Evolutionary conservation across 2,329 filamentous ascomycete species (phyloP).

Genomic region (Alternaria triticina): DNA sequence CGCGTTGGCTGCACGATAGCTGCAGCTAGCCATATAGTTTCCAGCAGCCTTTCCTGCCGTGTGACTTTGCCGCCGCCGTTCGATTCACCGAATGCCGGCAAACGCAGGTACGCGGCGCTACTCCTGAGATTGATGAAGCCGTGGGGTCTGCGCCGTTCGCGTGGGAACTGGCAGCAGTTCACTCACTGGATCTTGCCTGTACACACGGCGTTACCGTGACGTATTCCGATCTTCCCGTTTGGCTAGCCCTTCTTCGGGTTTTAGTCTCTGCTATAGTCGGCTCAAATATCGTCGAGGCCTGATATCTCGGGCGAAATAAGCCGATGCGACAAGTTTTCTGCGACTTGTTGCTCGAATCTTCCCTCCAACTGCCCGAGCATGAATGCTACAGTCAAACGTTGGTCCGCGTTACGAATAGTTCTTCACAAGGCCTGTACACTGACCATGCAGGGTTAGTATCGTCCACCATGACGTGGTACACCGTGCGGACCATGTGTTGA

Average conservation of each 20-base stretch:
- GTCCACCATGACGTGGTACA: constrained; percentile 10
- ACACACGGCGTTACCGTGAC: not conserved
- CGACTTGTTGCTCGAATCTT: not conserved
- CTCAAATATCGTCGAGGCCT: not conserved
- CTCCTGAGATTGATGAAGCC: constrained; percentile 19
- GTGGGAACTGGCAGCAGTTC: not conserved
- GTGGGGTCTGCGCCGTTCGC: not conserved
- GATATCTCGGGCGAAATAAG: not conserved
- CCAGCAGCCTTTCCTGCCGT: constrained; percentile 7
- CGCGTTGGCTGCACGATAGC: constrained; percentile 7
- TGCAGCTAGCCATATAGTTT: constrained; percentile 6
- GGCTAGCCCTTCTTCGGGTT: not conserved
- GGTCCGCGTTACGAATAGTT: not conserved
- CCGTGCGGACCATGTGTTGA: constrained; percentile 1
- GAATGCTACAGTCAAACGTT: not conserved
- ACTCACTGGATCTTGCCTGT: not conserved
- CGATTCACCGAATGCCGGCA: constrained; percentile 9
- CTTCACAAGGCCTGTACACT: not conserved
- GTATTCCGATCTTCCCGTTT: not conserved
- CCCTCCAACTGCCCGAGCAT: not conserved
- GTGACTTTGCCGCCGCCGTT: constrained; percentile 14
- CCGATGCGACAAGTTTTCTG: not conserved
- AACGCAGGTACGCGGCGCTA: constrained; percentile 31
- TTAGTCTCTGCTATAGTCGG: not conserved
- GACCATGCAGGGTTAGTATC: not conserved